Conservation (phyloP, 1,284 basidiomycete species). For the Marasmius fiardii region DNA sequence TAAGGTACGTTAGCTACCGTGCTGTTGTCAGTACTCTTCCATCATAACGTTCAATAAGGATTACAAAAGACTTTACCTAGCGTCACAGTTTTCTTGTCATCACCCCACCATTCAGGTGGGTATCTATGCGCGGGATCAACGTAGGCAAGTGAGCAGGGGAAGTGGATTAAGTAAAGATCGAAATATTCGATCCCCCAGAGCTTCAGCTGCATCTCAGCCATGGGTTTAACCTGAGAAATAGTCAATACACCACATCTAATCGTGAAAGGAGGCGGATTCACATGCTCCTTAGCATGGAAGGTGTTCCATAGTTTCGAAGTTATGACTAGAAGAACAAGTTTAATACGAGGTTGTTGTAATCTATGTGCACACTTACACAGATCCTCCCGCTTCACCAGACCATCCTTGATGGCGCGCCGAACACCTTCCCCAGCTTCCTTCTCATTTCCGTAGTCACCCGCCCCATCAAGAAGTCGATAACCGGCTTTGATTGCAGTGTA, state of each 20-base stretch:
- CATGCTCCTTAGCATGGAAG: conserved; percentile 70
- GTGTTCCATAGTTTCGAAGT: conserved; percentile 85
- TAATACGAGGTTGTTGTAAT: neutral
- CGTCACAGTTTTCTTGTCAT: conserved; percentile 54
- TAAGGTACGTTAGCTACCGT: conserved; percentile 58
- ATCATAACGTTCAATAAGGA: conserved; percentile 7
- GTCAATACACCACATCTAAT: neutral
- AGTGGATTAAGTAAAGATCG: conserved; percentile 76
- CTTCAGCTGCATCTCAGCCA: conserved; percentile 60
- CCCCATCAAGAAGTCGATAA: conserved; percentile 82
- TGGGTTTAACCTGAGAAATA: conserved; percentile 41
- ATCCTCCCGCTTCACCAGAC: conserved; percentile 71
- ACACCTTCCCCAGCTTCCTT: conserved; percentile 80
- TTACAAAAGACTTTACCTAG: conserved; percentile 38
- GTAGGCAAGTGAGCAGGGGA: conserved; percentile 75
- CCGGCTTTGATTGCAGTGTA: conserved; percentile 72
- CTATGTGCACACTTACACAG: conserved; percentile 56
- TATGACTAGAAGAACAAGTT: conserved; percentile 42
- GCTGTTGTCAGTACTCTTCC: conserved; percentile 8
- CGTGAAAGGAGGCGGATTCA: conserved; percentile 25
- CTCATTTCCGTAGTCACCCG: conserved; percentile 84
- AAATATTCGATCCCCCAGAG: conserved; percentile 82
- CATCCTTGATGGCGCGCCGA: conserved; percentile 70
- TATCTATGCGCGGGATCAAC: conserved; percentile 74
- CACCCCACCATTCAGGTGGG: conserved; percentile 76